Percentiles rank a stretch among this genome's conserved stretches.
Evolutionary conservation across 306 rosid species (phyloP).

Genomic region (Cyamopsis tetragonoloba): DNA sequence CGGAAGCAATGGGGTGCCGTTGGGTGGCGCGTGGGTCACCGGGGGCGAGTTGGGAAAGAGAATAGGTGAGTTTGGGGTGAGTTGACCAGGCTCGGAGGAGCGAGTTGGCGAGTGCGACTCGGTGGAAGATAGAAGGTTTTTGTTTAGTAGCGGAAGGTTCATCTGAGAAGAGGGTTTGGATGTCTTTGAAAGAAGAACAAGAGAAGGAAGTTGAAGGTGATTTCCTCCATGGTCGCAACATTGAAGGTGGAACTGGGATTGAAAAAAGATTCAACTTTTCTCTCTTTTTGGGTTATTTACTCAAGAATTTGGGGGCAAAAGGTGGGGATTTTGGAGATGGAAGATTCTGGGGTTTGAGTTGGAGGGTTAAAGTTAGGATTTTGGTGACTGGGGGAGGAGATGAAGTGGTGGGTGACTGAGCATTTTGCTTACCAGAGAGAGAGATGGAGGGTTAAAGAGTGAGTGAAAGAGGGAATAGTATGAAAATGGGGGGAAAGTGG

Average conservation of each 20-base stretch:
- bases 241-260: constrained; percentile 40
- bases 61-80: constrained; percentile 23
- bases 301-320: neutral
- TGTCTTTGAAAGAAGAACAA: constrained; percentile 86
- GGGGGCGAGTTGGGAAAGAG: neutral
- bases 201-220: constrained; percentile 64
- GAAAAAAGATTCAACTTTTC: neutral
- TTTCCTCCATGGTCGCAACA: constrained; percentile 88
- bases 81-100: constrained; percentile 41
- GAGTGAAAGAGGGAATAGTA: neutral
- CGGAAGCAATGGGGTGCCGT: constrained; percentile 3
- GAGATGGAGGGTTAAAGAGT: neutral
- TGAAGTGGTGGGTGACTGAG: constrained; percentile 24
- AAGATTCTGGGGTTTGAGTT: constrained; percentile 8
- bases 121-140: constrained; percentile 65
- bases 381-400: constrained; percentile 37
- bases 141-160: constrained; percentile 34
- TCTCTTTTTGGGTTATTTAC: neutral
- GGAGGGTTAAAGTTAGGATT: constrained; percentile 45
- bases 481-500: neutral
- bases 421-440: constrained; percentile 16
- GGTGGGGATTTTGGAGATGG: neutral
- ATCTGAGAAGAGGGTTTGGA: constrained; percentile 64
- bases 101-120: constrained; percentile 70
- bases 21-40: constrained; percentile 31